These are phyloP conservation scores for Neurospora sp. DNA, from an alignment of 495 filamentous ascomycete species.

Conservation along the genomic window DNA sequence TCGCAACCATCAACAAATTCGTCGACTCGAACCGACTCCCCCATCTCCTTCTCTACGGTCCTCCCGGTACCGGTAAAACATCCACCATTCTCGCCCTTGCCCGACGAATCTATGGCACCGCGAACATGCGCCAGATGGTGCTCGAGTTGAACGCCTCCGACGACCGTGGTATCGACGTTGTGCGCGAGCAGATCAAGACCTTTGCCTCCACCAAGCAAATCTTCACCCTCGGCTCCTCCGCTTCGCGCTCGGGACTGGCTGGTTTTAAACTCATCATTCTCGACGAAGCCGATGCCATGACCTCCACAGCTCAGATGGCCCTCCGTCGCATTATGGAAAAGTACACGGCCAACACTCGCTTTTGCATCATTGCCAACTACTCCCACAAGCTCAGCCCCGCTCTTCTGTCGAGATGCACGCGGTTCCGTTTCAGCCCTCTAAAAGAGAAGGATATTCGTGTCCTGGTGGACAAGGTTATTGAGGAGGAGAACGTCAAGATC, in stretches of 20 bases:
- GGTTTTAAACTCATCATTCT: slow-evolving; percentile 93
- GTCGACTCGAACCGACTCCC: slow-evolving; percentile 86
- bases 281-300: slow-evolving; percentile 99
- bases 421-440: slow-evolving; percentile 90
- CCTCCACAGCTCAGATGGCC: slow-evolving; percentile 91
- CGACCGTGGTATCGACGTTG: slow-evolving; percentile 95
- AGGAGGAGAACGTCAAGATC: slow-evolving; percentile 78
- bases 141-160: slow-evolving; percentile 95
- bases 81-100: slow-evolving; percentile 88
- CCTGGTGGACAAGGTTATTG: slow-evolving; percentile 82
- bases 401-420: slow-evolving; percentile 82
- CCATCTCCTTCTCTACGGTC: slow-evolving; percentile 95
- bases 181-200: slow-evolving; percentile 98
- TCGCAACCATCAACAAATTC: slow-evolving; percentile 94
- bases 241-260: slow-evolving; percentile 41
- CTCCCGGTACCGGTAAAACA: slow-evolving; percentile 94
- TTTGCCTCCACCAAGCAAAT: slow-evolving; percentile 73
- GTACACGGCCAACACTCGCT: slow-evolving; percentile 95
- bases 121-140: slow-evolving; percentile 96
- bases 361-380: slow-evolving; percentile 99
- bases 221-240: slow-evolving; percentile 32
- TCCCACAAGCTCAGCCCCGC: slow-evolving; percentile 97
- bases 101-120: slow-evolving; percentile 79
- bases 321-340: slow-evolving; percentile 97
- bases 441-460: slow-evolving; percentile 75